Evolutionary conservation across 257 asterid species (phyloP), one percentile per base, ranked within the genome.

Genomic region (Solanum boliviense): DNA sequence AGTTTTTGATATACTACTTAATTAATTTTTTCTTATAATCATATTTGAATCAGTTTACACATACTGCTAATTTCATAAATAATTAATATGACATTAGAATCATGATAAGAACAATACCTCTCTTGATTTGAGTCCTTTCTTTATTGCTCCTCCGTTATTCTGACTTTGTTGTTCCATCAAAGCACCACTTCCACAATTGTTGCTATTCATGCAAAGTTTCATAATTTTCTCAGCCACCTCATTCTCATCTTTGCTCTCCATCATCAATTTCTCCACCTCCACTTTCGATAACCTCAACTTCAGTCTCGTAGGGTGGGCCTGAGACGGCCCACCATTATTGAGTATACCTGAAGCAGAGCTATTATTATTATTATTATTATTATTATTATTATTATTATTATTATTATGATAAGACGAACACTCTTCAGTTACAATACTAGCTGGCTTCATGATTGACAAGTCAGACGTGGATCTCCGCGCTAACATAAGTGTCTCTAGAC

Each of bases 401-500:
- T 9, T 15, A 1, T 81, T 16, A 27, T 46, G 67, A 29, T 44
- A 46, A 6, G 65, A 44, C 0, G 27, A 48, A 8, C 1, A 27
- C 23, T 86, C 93, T 3, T 76, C 11, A 35, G 90, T 91, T 35
- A 91, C 90, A 4, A 88, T 89, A 88, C 91, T 91, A 3, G 95
- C 36, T 48, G 96, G 94, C 91, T 88, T 94, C 94, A 94, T 83
- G 21, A 85, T 87, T 18, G 97, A 83, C 31, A 97, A 82, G 89
- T 97, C 98, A 25, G 99, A 97, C 36, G 88, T 44, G 9, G 99
- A 95, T 5, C 99, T 93, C 72, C 96, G 90, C 9, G 98, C 93
- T 91, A 97, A 87, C 98, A 95, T 92, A n/a, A 97, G 90, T 90
- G 93, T 94, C 91, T 97, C 99, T 62, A 97, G 98, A 84, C 98